phyloP scores from a whole-genome alignment of 2,329 filamentous ascomycete genomes.

The Exophiala dermatitidis region DNA sequence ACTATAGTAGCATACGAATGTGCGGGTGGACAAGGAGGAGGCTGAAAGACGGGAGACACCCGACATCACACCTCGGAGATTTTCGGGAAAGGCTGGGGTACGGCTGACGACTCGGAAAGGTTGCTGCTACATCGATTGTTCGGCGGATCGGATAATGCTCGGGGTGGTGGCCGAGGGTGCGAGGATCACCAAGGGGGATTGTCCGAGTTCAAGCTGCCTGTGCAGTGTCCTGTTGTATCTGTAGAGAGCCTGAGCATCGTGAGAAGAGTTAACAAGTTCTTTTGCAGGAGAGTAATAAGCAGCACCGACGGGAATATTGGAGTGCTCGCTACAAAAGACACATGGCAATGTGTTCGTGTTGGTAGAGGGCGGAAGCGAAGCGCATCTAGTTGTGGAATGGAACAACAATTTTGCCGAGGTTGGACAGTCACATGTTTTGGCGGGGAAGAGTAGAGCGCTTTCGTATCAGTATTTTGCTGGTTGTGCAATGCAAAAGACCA shows the following conservation, averaged over 20 bases:
- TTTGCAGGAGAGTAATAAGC: no score
- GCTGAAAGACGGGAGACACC: background rate
- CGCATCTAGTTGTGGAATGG: background rate
- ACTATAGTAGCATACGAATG: no score
- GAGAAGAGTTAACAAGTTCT: no score
- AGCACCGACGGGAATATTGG: no score
- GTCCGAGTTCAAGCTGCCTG: background rate
- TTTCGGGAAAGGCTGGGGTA: background rate
- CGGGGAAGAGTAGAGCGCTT: background rate
- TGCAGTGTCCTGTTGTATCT: no score
- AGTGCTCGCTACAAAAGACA: no score
- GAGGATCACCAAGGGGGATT: background rate
- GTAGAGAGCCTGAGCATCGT: no score
- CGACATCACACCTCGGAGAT: conserved; percentile 3
- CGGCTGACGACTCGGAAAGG: background rate
- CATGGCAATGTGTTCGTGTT: no score
- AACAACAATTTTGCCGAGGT: conserved; percentile 1
- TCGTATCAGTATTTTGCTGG: no score
- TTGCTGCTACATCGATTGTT: background rate
- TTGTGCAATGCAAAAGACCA: no score
- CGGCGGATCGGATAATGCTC: conserved; percentile 4
- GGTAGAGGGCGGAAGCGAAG: background rate
- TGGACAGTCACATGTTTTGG: background rate
- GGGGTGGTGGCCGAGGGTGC: background rate
- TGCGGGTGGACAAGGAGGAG: background rate